Evolutionary conservation across 306 rosid genomes (phyloP), one percentile per base, ranked within the genome.

Genomic region (Malus orientalis): DNA sequence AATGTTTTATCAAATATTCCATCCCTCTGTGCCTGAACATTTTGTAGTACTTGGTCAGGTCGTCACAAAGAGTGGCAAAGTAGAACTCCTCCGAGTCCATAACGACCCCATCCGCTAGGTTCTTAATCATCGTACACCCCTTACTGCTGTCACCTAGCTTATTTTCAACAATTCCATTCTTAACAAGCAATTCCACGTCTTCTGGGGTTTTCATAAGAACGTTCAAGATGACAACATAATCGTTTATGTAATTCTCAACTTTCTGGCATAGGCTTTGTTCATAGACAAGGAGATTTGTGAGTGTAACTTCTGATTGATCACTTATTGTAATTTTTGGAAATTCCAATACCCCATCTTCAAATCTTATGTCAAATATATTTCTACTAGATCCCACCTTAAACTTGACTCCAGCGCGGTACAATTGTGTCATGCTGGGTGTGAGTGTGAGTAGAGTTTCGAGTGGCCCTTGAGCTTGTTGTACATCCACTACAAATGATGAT

Each of bases 271-370:
- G 74, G 15, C 81, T 75, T 13, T 69, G 73, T 77, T 88, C 92
- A 51, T 61, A 86, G 29, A 82, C 88, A 1, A 84, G 5, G 16
- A 81, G 51, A 51, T 83, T 87, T 14, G 82, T 18, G 27, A 79
- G 5, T 8, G 33, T 2, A 0, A 65, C 23, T 54, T 84, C 82
- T 2, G 81, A 57, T 2, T 2, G 2, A 3, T 38, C 82, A 66
- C 58, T 10, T 19, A 76, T 23, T 38, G 49, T 27, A 45, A 84
- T 38, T 11, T 75, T 36, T 11, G 89, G 88, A 73, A 86, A 82
- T 54, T 27, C 60, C 53, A 86, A 45, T 14, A 33, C 36, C 60
- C 84, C 80, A 4, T 76, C 11, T 0, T 19, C 4, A 74, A 71
- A 88, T 33, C 38, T 11, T 10, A 88, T 47, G 36, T 79, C 78